phyloP scores from a whole-genome alignment of 129 eudicot genomes.

The Rutidosis leptorrhynchoides region DNA sequence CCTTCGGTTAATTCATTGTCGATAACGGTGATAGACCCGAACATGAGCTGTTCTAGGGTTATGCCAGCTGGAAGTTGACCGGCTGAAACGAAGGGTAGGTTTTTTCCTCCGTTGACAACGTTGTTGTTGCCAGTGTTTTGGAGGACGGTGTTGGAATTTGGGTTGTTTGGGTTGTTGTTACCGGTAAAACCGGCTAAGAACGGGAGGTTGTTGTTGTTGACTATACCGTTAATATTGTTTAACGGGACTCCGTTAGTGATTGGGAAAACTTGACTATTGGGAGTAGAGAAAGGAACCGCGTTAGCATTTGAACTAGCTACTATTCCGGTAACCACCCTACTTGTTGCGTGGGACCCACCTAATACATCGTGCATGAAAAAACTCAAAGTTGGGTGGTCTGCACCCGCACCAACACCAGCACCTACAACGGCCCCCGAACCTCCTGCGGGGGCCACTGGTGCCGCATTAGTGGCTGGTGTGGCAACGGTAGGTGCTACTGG shows the following conservation, averaged over 20 bases:
- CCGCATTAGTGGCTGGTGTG: slow-evolving; percentile 1
- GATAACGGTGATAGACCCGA: slow-evolving; percentile 83
- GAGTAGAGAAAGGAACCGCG: slow-evolving; percentile 67
- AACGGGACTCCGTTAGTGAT: slow-evolving; percentile 78
- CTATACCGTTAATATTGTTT: slow-evolving; percentile 50
- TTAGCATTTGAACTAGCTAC: slow-evolving; percentile 62
- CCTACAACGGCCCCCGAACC: not conserved
- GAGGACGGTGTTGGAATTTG: slow-evolving; percentile 41
- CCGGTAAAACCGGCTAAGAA: slow-evolving; percentile 74
- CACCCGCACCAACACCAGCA: slow-evolving; percentile 20
- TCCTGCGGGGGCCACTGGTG: slow-evolving; percentile 6
- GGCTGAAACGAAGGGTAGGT: slow-evolving; percentile 73
- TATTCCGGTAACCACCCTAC: slow-evolving; percentile 81
- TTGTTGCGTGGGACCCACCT: slow-evolving; percentile 80
- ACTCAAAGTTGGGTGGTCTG: slow-evolving; percentile 42
- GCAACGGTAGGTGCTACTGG: slow-evolving; percentile 14
- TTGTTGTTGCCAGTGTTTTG: slow-evolving; percentile 71
- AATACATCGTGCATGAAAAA: slow-evolving; percentile 89
- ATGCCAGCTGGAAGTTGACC: slow-evolving; percentile 88
- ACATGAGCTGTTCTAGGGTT: slow-evolving; percentile 80
- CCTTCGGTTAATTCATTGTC: slow-evolving; percentile 88
- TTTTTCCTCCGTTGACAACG: slow-evolving; percentile 40
- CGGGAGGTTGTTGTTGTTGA: slow-evolving; percentile 73
- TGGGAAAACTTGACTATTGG: slow-evolving; percentile 72
- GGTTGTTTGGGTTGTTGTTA: slow-evolving; percentile 28